phyloP scores from a whole-genome alignment of 1,284 basidiomycete genomes.

The Ceratobasidium sp. region DNA sequence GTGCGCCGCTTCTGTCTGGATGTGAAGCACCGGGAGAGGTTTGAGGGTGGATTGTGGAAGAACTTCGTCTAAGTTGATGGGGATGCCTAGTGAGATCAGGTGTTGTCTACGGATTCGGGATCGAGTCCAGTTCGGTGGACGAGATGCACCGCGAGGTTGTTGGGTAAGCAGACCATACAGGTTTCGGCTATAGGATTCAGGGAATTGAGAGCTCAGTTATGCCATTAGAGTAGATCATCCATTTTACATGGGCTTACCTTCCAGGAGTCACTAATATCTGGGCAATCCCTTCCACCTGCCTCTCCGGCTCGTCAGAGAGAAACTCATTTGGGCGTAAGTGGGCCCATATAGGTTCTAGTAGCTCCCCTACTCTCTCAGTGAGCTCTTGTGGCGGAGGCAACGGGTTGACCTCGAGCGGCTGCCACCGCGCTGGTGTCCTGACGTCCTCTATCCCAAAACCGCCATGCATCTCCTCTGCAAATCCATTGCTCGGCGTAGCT shows the following conservation, averaged over 20 bases:
- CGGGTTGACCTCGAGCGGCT: constrained; percentile 74
- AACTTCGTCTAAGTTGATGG: constrained; percentile 93
- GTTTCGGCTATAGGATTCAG: constrained; percentile 51
- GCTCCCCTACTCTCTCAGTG: constrained; percentile 71
- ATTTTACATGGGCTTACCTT: constrained; percentile 66
- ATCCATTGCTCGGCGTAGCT: constrained; percentile 36
- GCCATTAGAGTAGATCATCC: too few relatives aligned
- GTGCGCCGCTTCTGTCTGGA: constrained; percentile 66
- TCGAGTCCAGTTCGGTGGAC: constrained; percentile 89
- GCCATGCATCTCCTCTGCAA: constrained; percentile 55
- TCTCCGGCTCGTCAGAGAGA: constrained; percentile 78
- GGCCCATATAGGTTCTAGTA: constrained; percentile 76
- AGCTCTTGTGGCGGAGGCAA: constrained; percentile 70
- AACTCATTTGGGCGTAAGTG: constrained; percentile 63
- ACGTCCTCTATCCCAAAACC: constrained; percentile 38
- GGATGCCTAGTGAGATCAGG: constrained; percentile 88
- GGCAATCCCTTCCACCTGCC: constrained; percentile 81
- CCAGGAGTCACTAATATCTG: constrained; percentile 80
- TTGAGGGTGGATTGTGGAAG: constrained; percentile 79
- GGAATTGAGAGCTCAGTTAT: constrained; percentile 30
- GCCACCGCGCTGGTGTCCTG: constrained; percentile 69
- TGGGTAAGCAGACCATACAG: constrained; percentile 29
- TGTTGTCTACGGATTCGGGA: constrained; percentile 89
- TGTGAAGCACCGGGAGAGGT: constrained; percentile 81
- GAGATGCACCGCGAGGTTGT: constrained; percentile 17